Evolutionary conservation across 345 rosid species (phyloP), one percentile per base, ranked within the genome.

Genomic region (Conringia planisiliqua): DNA sequence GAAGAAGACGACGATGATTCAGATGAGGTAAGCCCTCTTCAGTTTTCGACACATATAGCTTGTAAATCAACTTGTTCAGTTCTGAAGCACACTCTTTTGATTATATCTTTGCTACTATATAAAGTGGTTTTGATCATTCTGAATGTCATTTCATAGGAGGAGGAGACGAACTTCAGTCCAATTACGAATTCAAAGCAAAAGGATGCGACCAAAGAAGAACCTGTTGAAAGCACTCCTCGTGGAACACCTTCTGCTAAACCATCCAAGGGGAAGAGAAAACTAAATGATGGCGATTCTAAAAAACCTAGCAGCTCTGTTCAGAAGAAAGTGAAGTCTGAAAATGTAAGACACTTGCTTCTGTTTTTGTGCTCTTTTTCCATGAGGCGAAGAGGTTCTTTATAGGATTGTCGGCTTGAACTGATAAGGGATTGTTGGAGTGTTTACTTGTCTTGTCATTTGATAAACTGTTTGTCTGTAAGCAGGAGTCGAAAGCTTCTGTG

Each of bases 311-410:
- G 80, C 77, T 79, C 90, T 35, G 80, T 87, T 71, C 80, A 77
- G 18, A 92, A 95, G 90, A 95, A 90, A 82, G 90, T 80, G 66
- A 95, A 95, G 89, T 52, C 87, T n/a, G 98, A 92, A 83, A 77
- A 75, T 77, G 97, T 95, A 88, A 29, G 92, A 42, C 60, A 32
- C 64, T 24, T 64, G 44, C 42, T 58, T 77, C 30, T 62, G 47
- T 54, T 39, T 65, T 39, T 65, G 43, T 55, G 48, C 18, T 26
- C 10, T 16, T 43, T 13, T 20, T 39, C 18, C 43, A 42, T 17
- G 48, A 32, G 44, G 26, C 32, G 6, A 32, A 38, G 22, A 22
- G 12, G 17, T 58, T 32, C n/a, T 32, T 35, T 33, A 7, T 32
- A 50, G 60, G 48, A 50, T 35, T 22, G 13, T 29, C 10, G n/a